phyloP scores from a whole-genome alignment of 306 rosid genomes.

The Lithocarpus polystachyus region DNA sequence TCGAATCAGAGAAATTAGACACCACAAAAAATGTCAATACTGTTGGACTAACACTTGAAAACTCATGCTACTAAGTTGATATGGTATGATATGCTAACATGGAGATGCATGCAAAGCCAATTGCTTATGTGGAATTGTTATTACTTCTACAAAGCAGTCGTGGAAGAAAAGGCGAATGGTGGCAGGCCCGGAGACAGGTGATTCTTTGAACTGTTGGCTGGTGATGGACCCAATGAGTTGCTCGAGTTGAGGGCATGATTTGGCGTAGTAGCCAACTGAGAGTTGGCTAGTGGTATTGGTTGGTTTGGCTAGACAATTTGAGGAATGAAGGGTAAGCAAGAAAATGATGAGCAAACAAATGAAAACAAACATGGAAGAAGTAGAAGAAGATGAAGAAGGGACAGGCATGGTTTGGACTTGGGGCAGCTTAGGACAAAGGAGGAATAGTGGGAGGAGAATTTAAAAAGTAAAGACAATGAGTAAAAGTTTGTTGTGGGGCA shows the following conservation, averaged over 20 bases:
- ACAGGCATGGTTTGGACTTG: slow-evolving; percentile 50
- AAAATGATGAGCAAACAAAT: slow-evolving; percentile 32
- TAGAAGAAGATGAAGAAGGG: slow-evolving; percentile 30
- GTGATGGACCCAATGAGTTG: slow-evolving; percentile 66
- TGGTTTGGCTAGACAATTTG: slow-evolving; percentile 27
- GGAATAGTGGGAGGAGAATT: slow-evolving; percentile 27
- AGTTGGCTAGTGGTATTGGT: slow-evolving; percentile 38
- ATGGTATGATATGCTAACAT: background rate
- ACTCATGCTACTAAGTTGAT: no score
- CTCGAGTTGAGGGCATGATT: slow-evolving; percentile 77
- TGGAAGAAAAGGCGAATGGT: slow-evolving; percentile 91
- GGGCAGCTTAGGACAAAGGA: slow-evolving; percentile 47
- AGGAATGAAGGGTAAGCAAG: slow-evolving; percentile 18
- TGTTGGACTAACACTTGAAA: no score
- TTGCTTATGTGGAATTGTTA: slow-evolving; percentile 2
- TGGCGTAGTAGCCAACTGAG: slow-evolving; percentile 60
- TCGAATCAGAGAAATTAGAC: no score
- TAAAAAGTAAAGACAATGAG: slow-evolving; percentile 21
- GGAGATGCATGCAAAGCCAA: slow-evolving; percentile 21
- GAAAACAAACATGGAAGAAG: slow-evolving; percentile 29
- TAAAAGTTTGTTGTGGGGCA: slow-evolving; percentile 30
- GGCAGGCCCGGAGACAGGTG: slow-evolving; percentile 86
- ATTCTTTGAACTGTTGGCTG: slow-evolving; percentile 70
- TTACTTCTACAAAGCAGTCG: slow-evolving; percentile 92
- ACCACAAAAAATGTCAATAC: no score